Evolutionary conservation across 805 yeast genomes (phyloP).

Genomic region (Candida peoriensis): DNA sequence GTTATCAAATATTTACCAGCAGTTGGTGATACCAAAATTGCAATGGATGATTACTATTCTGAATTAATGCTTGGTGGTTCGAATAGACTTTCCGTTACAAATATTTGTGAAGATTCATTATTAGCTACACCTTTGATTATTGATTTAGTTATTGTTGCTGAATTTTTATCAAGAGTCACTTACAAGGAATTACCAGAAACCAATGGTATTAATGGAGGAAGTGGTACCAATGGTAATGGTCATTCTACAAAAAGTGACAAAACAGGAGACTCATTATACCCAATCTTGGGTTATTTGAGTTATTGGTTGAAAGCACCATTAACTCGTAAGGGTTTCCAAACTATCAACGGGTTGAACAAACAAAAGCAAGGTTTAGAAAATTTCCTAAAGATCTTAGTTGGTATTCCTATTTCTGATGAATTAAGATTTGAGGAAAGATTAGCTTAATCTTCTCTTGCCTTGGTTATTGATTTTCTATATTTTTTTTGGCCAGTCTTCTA

Average conservation of each 20-base stretch:
- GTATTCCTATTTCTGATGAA: constrained; percentile 86
- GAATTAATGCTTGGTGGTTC: constrained; percentile 98
- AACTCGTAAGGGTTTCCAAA: constrained; percentile 83
- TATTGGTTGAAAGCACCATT: constrained; percentile 98
- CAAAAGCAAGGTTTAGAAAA: constrained; percentile 92
- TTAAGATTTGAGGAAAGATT: constrained; percentile 92
- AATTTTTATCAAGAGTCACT: constrained; percentile 80
- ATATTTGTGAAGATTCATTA: constrained; percentile 93
- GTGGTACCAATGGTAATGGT: constrained; percentile 4
- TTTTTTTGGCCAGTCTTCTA: no score
- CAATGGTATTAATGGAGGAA: background rate
- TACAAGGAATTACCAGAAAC: constrained; percentile 56
- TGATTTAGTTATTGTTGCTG: constrained; percentile 86
- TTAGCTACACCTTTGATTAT: constrained; percentile 93
- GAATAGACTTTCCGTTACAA: constrained; percentile 88
- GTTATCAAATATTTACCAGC: constrained; percentile 93
- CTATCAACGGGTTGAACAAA: constrained; percentile 91
- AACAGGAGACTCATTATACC: constrained; percentile 54
- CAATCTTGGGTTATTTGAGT: constrained; percentile 80
- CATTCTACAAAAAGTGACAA: constrained; percentile 16
- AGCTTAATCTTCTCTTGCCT: no score
- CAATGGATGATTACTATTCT: constrained; percentile 97
- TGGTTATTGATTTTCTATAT: no score
- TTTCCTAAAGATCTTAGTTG: constrained; percentile 82
- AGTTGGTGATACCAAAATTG: constrained; percentile 94